A percentile compares a stretch with the other conserved stretches of the same genome.
Evolutionary conservation across 2,329 filamentous ascomycete genomes (phyloP).

Genomic region (Alternaria atra): DNA sequence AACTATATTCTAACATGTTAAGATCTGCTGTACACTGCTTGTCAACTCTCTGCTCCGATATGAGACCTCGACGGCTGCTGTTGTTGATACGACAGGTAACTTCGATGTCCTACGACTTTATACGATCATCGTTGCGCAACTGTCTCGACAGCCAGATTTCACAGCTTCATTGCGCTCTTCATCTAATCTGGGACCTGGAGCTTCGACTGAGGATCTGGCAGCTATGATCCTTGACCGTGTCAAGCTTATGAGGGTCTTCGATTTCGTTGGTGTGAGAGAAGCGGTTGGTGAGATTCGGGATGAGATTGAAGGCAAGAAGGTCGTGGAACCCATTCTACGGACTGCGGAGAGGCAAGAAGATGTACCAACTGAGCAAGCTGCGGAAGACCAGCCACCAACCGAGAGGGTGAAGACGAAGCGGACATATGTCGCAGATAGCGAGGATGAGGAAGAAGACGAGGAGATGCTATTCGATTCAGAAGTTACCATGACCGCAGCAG

Average conservation of each 20-base stretch:
- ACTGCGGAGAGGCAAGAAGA: slow-evolving; percentile 27
- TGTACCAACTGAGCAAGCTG: slow-evolving; percentile 9
- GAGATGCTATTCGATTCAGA: slow-evolving; percentile 51
- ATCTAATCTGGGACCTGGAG: neutral
- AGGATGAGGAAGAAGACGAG: slow-evolving; percentile 48
- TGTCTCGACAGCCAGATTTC: slow-evolving; percentile 19
- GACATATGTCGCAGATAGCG: slow-evolving; percentile 45
- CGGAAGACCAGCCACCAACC: too few species aligned
- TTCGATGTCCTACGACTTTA: slow-evolving; percentile 57
- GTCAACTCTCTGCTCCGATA: slow-evolving; percentile 50
- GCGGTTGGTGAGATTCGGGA: slow-evolving; percentile 56
- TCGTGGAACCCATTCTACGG: slow-evolving; percentile 10
- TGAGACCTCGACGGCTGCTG: slow-evolving; percentile 43
- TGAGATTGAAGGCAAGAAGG: slow-evolving; percentile 33
- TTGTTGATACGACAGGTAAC: slow-evolving; percentile 58
- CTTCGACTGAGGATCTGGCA: slow-evolving; percentile 38
- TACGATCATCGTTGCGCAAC: slow-evolving; percentile 33
- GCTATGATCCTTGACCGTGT: slow-evolving; percentile 54
- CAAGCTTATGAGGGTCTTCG: slow-evolving; percentile 61
- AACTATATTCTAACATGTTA: neutral
- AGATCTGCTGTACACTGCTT: slow-evolving; percentile 46
- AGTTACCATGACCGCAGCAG: neutral
- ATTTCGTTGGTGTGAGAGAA: slow-evolving; percentile 59
- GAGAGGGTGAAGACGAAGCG: slow-evolving; percentile 19
- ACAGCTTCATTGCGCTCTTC: neutral